phyloP scores from a whole-genome alignment of 208 protist genomes.

The Tritrichomonas musculus region DNA sequence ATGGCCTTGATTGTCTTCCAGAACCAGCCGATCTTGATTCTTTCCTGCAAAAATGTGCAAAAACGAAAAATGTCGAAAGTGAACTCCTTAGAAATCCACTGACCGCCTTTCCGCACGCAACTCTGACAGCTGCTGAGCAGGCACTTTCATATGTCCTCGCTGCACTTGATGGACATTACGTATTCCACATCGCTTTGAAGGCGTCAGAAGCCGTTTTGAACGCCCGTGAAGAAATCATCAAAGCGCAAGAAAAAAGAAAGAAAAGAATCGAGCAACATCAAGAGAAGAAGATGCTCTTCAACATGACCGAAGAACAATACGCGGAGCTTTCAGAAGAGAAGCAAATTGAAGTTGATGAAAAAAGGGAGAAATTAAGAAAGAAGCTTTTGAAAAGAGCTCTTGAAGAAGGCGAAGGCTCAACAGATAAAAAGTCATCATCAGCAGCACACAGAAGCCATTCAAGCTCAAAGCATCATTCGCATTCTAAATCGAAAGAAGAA shows the following conservation, averaged over 20 bases:
- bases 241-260: background rate
- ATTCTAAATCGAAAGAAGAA: background rate
- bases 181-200: background rate
- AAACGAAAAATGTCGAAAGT: background rate
- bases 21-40: background rate
- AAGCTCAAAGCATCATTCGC: background rate
- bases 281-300: background rate
- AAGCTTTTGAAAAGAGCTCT: background rate
- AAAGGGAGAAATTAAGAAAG: background rate
- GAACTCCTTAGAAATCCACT: background rate
- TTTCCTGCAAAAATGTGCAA: background rate
- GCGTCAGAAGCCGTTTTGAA: background rate
- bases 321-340: background rate
- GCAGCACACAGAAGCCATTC: background rate
- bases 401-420: background rate
- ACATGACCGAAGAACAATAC: slow-evolving; percentile 20
- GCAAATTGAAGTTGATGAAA: background rate
- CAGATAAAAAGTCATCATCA: background rate
- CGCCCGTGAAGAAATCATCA: background rate
- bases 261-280: background rate
- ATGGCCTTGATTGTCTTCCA: background rate
- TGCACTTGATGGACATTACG: slow-evolving; percentile 28
- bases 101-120: background rate
- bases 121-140: background rate
- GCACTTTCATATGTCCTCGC: background rate